A percentile compares a stretch with the other conserved stretches of the same genome.
Evolutionary conservation across 1,139 yeast species (phyloP).

Genomic region (Taiozyma onychis): DNA sequence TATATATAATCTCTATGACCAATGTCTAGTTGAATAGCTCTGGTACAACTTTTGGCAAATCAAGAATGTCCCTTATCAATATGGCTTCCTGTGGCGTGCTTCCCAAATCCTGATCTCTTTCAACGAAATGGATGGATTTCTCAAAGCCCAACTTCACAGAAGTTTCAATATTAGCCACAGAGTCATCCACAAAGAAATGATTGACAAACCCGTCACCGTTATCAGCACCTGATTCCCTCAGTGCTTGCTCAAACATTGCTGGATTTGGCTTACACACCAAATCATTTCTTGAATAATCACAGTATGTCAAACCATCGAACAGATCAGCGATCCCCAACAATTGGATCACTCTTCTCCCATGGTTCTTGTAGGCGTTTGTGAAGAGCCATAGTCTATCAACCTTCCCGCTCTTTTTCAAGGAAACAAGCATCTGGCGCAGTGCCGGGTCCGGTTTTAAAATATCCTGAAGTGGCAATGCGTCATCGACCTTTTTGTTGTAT

Average conservation of each 20-base stretch:
- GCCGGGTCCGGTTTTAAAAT: constrained; percentile 57
- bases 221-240: constrained; percentile 49
- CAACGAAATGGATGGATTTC: constrained; percentile 36
- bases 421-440: constrained; percentile 46
- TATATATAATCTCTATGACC: neutral
- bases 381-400: constrained; percentile 73
- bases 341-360: constrained; percentile 71
- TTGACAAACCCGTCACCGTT: constrained; percentile 36
- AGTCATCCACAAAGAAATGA: constrained; percentile 77
- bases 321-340: constrained; percentile 83
- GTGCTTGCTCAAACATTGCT: constrained; percentile 48
- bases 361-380: constrained; percentile 91
- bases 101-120: constrained; percentile 32
- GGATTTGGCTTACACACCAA: constrained; percentile 85
- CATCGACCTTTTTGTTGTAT: constrained; percentile 85
- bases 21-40: constrained; percentile 36
- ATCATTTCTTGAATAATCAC: constrained; percentile 70
- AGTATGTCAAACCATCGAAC: constrained; percentile 89
- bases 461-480: constrained; percentile 77
- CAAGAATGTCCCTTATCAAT: constrained; percentile 40
- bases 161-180: constrained; percentile 52
- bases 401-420: constrained; percentile 39
- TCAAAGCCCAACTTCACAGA: constrained; percentile 39
- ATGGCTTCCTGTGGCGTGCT: constrained; percentile 36
- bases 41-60: constrained; percentile 41